Conservation (phyloP, 495 filamentous ascomycete genomes). For the Lophiostoma macrostomum region DNA sequence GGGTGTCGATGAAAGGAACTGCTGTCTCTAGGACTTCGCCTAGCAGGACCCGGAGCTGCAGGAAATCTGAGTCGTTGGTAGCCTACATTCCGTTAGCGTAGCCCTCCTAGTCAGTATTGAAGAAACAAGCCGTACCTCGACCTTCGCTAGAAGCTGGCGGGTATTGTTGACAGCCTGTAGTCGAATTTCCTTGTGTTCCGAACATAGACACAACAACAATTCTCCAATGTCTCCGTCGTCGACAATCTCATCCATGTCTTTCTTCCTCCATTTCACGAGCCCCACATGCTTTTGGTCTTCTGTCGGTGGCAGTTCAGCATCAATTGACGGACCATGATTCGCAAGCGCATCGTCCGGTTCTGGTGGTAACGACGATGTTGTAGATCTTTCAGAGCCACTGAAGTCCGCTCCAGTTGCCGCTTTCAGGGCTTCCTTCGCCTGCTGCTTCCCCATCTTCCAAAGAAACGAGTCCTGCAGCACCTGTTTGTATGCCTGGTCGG, state of each 20-base stretch:
- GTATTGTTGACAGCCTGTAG: slow-evolving; percentile 70
- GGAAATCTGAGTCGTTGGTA: slow-evolving; percentile 67
- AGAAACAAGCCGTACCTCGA: slow-evolving; percentile 55
- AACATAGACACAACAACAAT: slow-evolving; percentile 71
- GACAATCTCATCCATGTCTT: slow-evolving; percentile 69
- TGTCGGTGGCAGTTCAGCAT: slow-evolving; percentile 37
- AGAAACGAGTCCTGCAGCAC: slow-evolving; percentile 19
- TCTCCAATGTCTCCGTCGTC: slow-evolving; percentile 67
- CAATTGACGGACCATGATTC: neutral
- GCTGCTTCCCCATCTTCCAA: slow-evolving; percentile 29
- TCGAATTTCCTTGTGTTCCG: slow-evolving; percentile 67
- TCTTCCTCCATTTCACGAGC: slow-evolving; percentile 65
- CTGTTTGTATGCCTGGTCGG: slow-evolving; percentile 7
- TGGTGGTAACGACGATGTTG: slow-evolving; percentile 6
- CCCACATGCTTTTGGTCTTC: slow-evolving; percentile 56
- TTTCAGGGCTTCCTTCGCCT: slow-evolving; percentile 22
- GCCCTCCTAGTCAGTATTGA: slow-evolving; percentile 41
- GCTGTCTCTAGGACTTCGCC: slow-evolving; percentile 77
- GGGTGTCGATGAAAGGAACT: slow-evolving; percentile 48
- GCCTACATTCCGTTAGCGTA: slow-evolving; percentile 20
- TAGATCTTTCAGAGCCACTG: slow-evolving; percentile 21
- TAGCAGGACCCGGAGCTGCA: slow-evolving; percentile 69
- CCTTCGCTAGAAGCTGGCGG: slow-evolving; percentile 59
- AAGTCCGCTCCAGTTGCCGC: slow-evolving; percentile 23
- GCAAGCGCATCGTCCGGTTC: slow-evolving; percentile 10